Evolutionary conservation across 2,329 filamentous ascomycete genomes (phyloP).

Genomic region (Diaporthe ampelina): DNA sequence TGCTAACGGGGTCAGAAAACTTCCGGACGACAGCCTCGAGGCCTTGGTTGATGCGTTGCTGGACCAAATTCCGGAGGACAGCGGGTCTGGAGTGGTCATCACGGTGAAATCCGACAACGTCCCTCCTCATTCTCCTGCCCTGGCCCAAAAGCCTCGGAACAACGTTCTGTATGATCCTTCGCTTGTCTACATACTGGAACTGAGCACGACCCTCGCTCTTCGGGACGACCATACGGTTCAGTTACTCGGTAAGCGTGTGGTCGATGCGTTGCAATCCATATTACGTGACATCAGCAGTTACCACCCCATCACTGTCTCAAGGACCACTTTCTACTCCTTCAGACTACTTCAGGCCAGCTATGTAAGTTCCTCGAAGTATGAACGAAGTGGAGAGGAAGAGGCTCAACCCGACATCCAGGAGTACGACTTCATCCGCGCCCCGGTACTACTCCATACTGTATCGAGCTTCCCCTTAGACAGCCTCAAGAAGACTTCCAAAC

Average conservation of each 20-base stretch:
- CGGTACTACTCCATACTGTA: constrained; percentile 91
- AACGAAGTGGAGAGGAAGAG: constrained; percentile 44
- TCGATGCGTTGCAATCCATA: constrained; percentile 83
- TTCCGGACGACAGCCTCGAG: constrained; percentile 54
- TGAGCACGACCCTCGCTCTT: constrained; percentile 86
- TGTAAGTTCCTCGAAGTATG: constrained; percentile 65
- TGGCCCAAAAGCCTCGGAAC: constrained; percentile 69
- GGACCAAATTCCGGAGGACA: constrained; percentile 88
- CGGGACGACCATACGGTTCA: constrained; percentile 81
- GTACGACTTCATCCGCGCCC: constrained; percentile 90
- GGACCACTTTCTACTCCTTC: constrained; percentile 89
- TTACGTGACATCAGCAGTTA: constrained; percentile 84
- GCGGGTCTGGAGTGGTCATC: constrained; percentile 81
- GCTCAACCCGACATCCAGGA: constrained; percentile 66
- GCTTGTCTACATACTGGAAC: constrained; percentile 90
- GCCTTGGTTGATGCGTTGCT: constrained; percentile 79
- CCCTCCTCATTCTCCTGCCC: constrained; percentile 68
- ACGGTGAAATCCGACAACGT: constrained; percentile 89
- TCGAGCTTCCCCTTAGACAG: constrained; percentile 86
- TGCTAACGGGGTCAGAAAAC: constrained; percentile 49
- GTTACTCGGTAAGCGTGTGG: constrained; percentile 82
- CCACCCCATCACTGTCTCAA: constrained; percentile 86
- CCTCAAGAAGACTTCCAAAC: constrained; percentile 80
- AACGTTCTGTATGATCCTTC: constrained; percentile 84
- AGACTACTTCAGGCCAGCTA: constrained; percentile 87